Conservation (phyloP, 2,329 filamentous ascomycete species). For the Trichoderma arundinaceum region DNA sequence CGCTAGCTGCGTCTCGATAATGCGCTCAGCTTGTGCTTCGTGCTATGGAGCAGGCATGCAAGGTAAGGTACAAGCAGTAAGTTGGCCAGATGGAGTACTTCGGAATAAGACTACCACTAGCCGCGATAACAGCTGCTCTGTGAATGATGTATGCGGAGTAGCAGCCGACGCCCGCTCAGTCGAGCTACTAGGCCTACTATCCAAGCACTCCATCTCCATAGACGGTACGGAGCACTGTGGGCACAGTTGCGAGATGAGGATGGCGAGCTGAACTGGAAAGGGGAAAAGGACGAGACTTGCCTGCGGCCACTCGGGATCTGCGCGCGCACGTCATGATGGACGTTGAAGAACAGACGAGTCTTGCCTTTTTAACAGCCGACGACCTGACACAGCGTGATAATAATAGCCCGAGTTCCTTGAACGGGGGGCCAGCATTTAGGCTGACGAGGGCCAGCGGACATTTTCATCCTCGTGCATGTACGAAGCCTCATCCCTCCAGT, state of each 20-base stretch:
- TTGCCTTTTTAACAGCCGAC: conserved; percentile 19
- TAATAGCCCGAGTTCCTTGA: not conserved
- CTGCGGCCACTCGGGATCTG: not conserved
- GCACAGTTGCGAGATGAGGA: not conserved
- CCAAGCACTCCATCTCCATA: no score
- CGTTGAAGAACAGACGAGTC: not conserved
- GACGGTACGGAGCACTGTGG: conserved; percentile 11
- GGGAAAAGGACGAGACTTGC: not conserved
- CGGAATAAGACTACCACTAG: conserved; percentile 5
- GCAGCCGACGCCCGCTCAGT: conserved; percentile 7
- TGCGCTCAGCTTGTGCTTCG: not conserved
- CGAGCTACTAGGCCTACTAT: not conserved
- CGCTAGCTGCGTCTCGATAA: not conserved
- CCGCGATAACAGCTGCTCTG: not conserved
- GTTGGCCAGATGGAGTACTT: not conserved
- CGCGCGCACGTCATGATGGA: not conserved
- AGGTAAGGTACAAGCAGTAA: not conserved
- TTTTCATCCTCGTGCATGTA: no score
- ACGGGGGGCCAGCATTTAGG: not conserved
- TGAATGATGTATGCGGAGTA: conserved; percentile 5
- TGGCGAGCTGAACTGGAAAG: not conserved
- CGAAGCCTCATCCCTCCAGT: no score
- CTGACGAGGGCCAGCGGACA: conserved; percentile 2
- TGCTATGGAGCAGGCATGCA: not conserved
- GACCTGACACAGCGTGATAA: conserved; percentile 4